Conservation (phyloP, 768 basidiomycete genomes). For the Gelatoporia subvermispora region DNA sequence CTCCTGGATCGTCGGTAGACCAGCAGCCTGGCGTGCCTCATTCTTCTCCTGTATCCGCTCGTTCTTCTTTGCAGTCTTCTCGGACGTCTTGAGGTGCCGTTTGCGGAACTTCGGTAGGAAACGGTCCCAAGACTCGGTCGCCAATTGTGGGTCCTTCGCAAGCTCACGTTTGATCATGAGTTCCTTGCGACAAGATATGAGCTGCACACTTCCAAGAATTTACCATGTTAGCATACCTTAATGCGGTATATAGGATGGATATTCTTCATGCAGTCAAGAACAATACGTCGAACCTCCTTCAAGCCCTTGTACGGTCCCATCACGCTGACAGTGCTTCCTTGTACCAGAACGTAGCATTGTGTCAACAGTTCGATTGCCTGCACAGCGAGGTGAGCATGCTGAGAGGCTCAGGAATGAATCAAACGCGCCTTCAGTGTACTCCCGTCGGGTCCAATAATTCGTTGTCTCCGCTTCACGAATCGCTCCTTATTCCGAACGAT, state of each 20-base stretch:
- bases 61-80: slow-evolving; percentile 91
- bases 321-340: slow-evolving; percentile 96
- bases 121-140: slow-evolving; percentile 91
- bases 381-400: background rate
- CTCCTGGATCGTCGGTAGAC: slow-evolving; percentile 39
- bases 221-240: slow-evolving; percentile 53
- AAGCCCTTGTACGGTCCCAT: slow-evolving; percentile 96
- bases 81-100: slow-evolving; percentile 86
- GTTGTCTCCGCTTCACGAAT: slow-evolving; percentile 92
- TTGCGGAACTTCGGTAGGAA: slow-evolving; percentile 96
- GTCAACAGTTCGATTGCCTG: slow-evolving; percentile 97
- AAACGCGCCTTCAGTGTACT: slow-evolving; percentile 86
- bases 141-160: slow-evolving; percentile 96
- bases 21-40: slow-evolving; percentile 63
- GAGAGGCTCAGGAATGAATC: background rate
- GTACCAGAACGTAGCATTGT: slow-evolving; percentile 94
- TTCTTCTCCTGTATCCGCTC: slow-evolving; percentile 57
- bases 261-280: slow-evolving; percentile 99
- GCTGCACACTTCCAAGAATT: too few relatives aligned
- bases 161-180: slow-evolving; percentile 98
- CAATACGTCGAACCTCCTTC: slow-evolving; percentile 93
- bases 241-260: slow-evolving; percentile 99
- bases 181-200: slow-evolving; percentile 43
- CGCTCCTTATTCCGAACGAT: slow-evolving; percentile 93
- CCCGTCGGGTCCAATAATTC: slow-evolving; percentile 96